These are phyloP conservation scores for Tuber aestivum DNA, from an alignment of 495 filamentous ascomycete genomes.

Conservation along the genomic window DNA sequence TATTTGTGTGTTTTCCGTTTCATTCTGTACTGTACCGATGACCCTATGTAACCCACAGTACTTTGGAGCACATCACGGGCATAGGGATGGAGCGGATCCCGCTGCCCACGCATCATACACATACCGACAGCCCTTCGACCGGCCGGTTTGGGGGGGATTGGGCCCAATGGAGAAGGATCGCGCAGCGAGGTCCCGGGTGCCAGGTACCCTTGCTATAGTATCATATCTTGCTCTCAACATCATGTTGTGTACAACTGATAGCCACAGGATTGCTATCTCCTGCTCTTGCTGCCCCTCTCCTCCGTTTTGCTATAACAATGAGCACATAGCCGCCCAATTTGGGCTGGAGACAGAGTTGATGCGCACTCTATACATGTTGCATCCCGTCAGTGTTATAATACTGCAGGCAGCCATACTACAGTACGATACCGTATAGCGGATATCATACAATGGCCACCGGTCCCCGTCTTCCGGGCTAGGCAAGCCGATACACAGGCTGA, in stretches of 20 bases:
- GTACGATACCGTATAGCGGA: neutral
- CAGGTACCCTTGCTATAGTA: neutral
- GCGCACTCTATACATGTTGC: neutral
- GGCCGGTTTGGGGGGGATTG: neutral
- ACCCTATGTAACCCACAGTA: neutral
- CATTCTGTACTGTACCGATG: neutral
- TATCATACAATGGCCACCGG: neutral
- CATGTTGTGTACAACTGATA: neutral
- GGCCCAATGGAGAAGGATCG: neutral
- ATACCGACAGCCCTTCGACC: neutral
- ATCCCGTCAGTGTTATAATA: neutral
- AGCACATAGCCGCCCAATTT: constrained; percentile 1
- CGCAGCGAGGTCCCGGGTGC: neutral
- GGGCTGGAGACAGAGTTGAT: neutral
- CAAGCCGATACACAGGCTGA: neutral
- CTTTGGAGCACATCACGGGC: neutral
- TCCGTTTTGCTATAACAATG: neutral
- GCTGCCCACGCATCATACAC: neutral
- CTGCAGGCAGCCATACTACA: neutral
- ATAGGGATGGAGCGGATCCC: neutral
- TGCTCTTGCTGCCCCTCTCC: neutral
- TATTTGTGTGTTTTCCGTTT: neutral
- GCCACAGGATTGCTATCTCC: neutral
- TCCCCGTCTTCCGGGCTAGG: neutral
- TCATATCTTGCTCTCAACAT: neutral